Evolutionary conservation across 202 grass and related monocot genomes (phyloP).

Genomic region (Carex arenaria): DNA sequence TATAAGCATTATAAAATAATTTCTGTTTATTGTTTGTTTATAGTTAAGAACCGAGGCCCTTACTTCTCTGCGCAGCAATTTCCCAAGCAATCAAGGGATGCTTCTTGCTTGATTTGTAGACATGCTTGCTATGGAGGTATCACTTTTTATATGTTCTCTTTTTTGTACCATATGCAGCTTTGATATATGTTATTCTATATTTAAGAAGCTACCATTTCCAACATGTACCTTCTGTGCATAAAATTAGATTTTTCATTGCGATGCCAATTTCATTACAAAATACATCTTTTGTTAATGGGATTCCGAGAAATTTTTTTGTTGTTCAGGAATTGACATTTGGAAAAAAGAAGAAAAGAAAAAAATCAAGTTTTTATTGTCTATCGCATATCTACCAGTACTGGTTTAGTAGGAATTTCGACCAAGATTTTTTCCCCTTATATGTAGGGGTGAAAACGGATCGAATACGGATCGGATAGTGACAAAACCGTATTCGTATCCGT

Average conservation of each 20-base stretch:
- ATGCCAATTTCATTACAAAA: not conserved
- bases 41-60: constrained; percentile 92
- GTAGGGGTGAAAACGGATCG: no score
- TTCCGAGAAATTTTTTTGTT: not conserved
- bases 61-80: constrained; percentile 70
- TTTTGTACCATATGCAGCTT: constrained; percentile 17
- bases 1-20: not conserved
- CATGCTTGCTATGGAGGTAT: constrained; percentile 88
- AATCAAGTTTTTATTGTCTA: not conserved
- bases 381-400: not conserved
- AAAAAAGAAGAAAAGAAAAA: not conserved
- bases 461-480: no score
- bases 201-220: not conserved
- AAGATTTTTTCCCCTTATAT: not conserved
- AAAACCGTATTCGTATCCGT: no score
- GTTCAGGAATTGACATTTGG: not conserved
- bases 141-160: constrained; percentile 21
- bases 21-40: constrained; percentile 7
- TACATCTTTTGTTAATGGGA: not conserved
- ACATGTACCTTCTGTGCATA: not conserved
- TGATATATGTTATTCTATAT: constrained; percentile 1
- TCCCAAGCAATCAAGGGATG: constrained; percentile 87
- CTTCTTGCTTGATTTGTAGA: constrained; percentile 60
- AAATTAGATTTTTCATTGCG: not conserved
- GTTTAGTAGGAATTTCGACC: not conserved